Conservation (phyloP, 140 eudicot genomes). For the Artemisia princeps region DNA sequence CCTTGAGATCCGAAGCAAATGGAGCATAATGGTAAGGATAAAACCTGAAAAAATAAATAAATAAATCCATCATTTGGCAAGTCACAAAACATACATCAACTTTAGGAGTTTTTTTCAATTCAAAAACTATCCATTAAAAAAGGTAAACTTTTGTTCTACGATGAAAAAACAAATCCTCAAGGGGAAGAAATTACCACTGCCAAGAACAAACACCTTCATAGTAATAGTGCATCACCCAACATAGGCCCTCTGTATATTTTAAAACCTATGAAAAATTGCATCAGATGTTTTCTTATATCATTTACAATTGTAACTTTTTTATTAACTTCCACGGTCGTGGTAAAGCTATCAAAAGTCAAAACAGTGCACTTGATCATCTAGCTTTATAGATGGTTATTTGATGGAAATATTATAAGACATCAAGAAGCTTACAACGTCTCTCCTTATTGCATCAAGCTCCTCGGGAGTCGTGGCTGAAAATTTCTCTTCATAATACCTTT, state of each 20-base stretch:
- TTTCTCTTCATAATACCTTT: conserved; percentile 88
- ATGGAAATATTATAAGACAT: neutral
- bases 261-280: conserved; percentile 40
- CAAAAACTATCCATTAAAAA: neutral
- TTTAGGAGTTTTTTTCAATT: neutral
- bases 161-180: neutral
- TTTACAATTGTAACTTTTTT: neutral
- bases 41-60: conserved; percentile 45
- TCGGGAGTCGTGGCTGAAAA: conserved; percentile 63
- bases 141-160: neutral
- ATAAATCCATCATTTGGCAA: neutral
- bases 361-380: neutral
- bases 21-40: conserved; percentile 98
- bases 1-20: conserved; percentile 95
- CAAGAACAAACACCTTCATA: conserved; percentile 98
- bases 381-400: conserved; percentile 1
- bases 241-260: conserved; percentile 82
- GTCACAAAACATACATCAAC: neutral
- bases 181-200: conserved; percentile 51
- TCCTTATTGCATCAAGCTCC: conserved; percentile 57
- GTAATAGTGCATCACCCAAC: conserved; percentile 98
- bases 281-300: conserved; percentile 1
- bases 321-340: neutral
- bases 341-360: neutral
- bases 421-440: conserved; percentile 63